phyloP scores from a whole-genome alignment of 2,329 filamentous ascomycete genomes.

The Sporothrix phasma region DNA sequence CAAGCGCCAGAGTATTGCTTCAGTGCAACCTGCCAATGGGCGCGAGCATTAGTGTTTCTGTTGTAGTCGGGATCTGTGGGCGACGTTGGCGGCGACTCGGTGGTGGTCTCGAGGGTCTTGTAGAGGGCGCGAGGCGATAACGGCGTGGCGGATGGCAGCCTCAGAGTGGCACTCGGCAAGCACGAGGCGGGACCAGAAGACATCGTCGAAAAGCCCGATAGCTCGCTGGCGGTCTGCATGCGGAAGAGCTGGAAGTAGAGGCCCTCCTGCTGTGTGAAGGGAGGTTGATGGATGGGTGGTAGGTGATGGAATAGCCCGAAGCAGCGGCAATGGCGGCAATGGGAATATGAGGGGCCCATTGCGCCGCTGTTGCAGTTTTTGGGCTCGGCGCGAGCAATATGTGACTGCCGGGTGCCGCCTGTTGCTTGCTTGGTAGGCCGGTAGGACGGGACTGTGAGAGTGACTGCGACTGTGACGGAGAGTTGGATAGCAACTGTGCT shows the following conservation, averaged over 20 bases:
- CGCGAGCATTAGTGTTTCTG: conserved; percentile 25
- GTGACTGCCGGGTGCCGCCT: conserved; percentile 18
- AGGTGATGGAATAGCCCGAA: conserved; percentile 23
- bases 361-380: conserved; percentile 16
- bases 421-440: not conserved
- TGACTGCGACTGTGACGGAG: not conserved
- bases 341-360: conserved; percentile 29
- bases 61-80: conserved; percentile 29
- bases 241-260: conserved; percentile 55
- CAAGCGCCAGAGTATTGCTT: conserved; percentile 49
- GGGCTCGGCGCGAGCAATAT: conserved; percentile 7
- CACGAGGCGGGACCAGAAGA: conserved; percentile 55
- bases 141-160: conserved; percentile 52
- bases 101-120: conserved; percentile 52
- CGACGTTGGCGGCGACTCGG: conserved; percentile 40
- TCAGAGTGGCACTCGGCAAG: conserved; percentile 54
- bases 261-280: conserved; percentile 41
- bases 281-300: conserved; percentile 32
- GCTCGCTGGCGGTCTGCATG: conserved; percentile 48
- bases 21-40: conserved; percentile 51
- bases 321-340: conserved; percentile 19
- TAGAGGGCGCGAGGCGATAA: conserved; percentile 58
- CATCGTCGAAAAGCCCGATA: conserved; percentile 59
- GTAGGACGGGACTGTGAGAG: not conserved
- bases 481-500: not conserved